Percentiles rank a stretch among this genome's conserved stretches.
These are phyloP conservation scores for Ambrosia artemisiifolia DNA, from an alignment of 129 eudicot species.

Conservation along the genomic window DNA sequence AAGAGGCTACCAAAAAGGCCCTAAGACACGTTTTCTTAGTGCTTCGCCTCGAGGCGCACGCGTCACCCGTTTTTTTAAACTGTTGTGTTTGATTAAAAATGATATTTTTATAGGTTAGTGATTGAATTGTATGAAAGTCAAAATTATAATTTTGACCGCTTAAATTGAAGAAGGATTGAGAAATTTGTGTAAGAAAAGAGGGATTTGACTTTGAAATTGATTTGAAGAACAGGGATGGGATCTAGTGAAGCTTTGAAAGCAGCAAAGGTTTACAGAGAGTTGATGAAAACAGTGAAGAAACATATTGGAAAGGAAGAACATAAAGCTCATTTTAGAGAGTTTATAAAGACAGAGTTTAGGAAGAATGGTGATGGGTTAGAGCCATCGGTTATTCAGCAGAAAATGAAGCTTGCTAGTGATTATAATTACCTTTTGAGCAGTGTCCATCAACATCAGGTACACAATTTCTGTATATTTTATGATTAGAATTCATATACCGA, in stretches of 20 bases:
- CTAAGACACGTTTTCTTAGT: too few relatives aligned
- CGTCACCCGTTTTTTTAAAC: too few relatives aligned
- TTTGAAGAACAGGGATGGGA: constrained; percentile 43
- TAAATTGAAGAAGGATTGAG: constrained; percentile 11
- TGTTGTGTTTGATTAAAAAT: background rate
- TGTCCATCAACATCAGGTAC: constrained; percentile 86
- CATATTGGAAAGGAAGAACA: constrained; percentile 75
- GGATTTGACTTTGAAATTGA: background rate
- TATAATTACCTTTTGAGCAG: constrained; percentile 66
- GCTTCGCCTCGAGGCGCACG: too few relatives aligned
- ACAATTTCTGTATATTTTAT: background rate
- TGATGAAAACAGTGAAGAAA: constrained; percentile 76
- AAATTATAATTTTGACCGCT: background rate
- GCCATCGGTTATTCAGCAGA: constrained; percentile 43
- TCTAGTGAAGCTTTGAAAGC: constrained; percentile 50
- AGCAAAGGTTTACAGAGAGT: constrained; percentile 51
- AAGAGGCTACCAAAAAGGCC: too few relatives aligned
- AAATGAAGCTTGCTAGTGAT: constrained; percentile 66
- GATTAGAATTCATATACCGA: background rate
- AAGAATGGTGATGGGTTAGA: constrained; percentile 40
- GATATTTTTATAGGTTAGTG: background rate
- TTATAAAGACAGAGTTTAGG: constrained; percentile 64
- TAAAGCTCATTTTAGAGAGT: constrained; percentile 65
- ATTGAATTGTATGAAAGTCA: constrained; percentile 1
- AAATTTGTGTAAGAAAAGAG: background rate